These are phyloP conservation scores for Saraca asoca DNA, from an alignment of 331 rosid genomes.

Conservation along the genomic window DNA sequence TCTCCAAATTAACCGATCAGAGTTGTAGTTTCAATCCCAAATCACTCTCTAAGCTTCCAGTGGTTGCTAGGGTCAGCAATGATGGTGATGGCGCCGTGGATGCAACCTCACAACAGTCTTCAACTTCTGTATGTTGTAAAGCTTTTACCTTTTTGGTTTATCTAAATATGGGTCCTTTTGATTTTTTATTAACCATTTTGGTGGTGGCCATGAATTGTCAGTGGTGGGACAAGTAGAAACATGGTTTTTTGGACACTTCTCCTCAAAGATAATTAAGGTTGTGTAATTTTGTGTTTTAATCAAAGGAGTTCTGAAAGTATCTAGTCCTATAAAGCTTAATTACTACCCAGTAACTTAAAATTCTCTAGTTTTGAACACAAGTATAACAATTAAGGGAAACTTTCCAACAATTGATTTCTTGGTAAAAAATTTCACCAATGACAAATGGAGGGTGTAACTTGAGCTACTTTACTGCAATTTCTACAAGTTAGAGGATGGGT, in stretches of 20 bases:
- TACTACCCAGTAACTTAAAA: too few relatives aligned
- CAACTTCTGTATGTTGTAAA: conserved; percentile 45
- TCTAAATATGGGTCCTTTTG: conserved; percentile 1
- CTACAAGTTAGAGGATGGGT: background rate
- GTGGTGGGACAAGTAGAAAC: background rate
- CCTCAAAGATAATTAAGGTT: too few relatives aligned
- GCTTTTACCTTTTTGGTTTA: background rate
- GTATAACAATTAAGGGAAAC: background rate
- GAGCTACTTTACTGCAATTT: background rate
- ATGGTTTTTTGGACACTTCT: background rate
- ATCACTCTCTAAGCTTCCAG: conserved; percentile 35
- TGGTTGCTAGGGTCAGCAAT: conserved; percentile 44
- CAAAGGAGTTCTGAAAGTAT: too few relatives aligned
- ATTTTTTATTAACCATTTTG: background rate
- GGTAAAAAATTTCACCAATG: background rate
- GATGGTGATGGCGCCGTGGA: conserved; percentile 50
- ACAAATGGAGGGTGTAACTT: background rate
- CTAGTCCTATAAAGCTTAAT: too few relatives aligned
- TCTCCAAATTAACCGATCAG: conserved; percentile 1
- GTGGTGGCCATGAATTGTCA: background rate
- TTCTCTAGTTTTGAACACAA: too few relatives aligned
- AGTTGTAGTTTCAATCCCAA: conserved; percentile 17
- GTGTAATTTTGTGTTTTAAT: too few relatives aligned
- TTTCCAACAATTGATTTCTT: too few relatives aligned
- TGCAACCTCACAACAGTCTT: conserved; percentile 45